phyloP scores from a whole-genome alignment of 352 stramenopile genomes.

The Phytopythium oedochilum region DNA sequence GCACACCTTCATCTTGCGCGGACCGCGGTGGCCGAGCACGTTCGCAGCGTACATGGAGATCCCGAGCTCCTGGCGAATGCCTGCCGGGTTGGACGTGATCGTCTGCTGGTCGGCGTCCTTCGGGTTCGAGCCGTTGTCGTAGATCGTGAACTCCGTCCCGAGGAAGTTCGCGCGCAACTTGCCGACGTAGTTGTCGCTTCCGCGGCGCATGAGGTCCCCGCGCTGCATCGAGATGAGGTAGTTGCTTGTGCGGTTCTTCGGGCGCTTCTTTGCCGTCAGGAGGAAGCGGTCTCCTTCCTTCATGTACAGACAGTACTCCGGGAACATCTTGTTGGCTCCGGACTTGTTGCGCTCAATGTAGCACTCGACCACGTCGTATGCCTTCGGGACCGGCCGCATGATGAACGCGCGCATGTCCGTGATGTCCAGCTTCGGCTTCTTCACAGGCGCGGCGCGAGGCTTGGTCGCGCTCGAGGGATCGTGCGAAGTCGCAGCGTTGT shows the following conservation, averaged over 20 bases:
- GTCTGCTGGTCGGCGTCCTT: slow-evolving; percentile 84
- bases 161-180: slow-evolving; percentile 97
- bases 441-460: slow-evolving; percentile 24
- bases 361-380: slow-evolving; percentile 91
- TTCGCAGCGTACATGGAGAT: slow-evolving; percentile 93
- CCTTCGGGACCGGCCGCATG: slow-evolving; percentile 79
- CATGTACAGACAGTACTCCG: slow-evolving; percentile 89
- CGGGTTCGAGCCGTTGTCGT: slow-evolving; percentile 92
- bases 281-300: slow-evolving; percentile 95
- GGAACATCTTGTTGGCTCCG: slow-evolving; percentile 92
- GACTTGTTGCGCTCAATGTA: slow-evolving; percentile 93
- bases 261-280: slow-evolving; percentile 95
- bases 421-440: slow-evolving; percentile 82
- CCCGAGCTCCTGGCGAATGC: slow-evolving; percentile 89
- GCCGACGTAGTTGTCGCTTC: slow-evolving; percentile 91
- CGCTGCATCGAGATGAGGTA: slow-evolving; percentile 94
- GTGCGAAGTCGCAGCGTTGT: slow-evolving; percentile 57
- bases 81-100: slow-evolving; percentile 68
- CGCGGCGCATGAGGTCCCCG: slow-evolving; percentile 89
- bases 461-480: slow-evolving; percentile 31
- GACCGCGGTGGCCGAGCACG: slow-evolving; percentile 90
- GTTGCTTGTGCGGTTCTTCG: slow-evolving; percentile 96
- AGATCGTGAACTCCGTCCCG: slow-evolving; percentile 97
- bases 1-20: slow-evolving; percentile 96
- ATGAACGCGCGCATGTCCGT: slow-evolving; percentile 78